These are phyloP conservation scores for Fraxinus greggii DNA, from an alignment of 305 asterid genomes.

Conservation along the genomic window DNA sequence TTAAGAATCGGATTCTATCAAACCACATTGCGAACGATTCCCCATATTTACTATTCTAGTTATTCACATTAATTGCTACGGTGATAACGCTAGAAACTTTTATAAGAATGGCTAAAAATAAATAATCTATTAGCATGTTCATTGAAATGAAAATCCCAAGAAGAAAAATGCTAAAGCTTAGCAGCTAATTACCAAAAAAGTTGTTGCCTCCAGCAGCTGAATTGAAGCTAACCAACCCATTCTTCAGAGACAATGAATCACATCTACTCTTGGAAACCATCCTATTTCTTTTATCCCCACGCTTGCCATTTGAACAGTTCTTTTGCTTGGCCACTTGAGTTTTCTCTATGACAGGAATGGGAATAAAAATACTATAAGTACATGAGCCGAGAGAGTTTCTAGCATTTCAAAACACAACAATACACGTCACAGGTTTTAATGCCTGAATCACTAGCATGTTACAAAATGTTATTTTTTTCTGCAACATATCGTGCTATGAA, in stretches of 20 bases:
- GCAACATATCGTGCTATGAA: not conserved
- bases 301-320: constrained; percentile 56
- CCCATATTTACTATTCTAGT: constrained; percentile 18
- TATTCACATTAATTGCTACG: not conserved
- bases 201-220: constrained; percentile 73
- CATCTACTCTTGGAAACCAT: constrained; percentile 60
- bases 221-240: constrained; percentile 74
- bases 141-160: not conserved
- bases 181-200: constrained; percentile 55
- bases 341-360: constrained; percentile 52
- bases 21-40: not conserved
- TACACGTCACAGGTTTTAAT: not conserved
- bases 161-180: not conserved
- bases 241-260: constrained; percentile 72
- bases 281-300: constrained; percentile 75
- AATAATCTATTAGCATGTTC: not conserved
- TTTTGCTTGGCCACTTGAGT: constrained; percentile 55
- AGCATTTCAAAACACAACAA: constrained; percentile 8
- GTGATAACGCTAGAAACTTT: not conserved
- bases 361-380: constrained; percentile 19
- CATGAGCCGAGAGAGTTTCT: constrained; percentile 14
- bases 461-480: not conserved
- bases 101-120: not conserved
- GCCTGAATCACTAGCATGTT: not conserved
- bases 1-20: constrained; percentile 4